Conservation (phyloP, 495 filamentous ascomycete genomes). For the Neurospora sp. region DNA sequence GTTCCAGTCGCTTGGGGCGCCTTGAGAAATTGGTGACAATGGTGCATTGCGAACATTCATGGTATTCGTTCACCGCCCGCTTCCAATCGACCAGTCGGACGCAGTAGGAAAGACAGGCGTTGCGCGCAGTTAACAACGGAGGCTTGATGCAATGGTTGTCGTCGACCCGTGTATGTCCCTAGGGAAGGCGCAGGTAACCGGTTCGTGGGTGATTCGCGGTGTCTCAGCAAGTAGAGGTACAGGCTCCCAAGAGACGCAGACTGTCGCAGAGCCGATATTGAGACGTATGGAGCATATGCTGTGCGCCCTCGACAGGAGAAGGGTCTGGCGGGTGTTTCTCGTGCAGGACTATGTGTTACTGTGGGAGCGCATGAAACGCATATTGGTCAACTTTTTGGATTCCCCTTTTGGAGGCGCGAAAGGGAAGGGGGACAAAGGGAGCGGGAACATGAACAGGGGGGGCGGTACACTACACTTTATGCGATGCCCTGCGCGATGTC, state of each 20-base stretch:
- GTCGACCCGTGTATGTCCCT: not conserved
- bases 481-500: not conserved
- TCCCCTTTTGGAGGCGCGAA: not conserved
- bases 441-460: not conserved
- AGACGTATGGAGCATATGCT: not conserved
- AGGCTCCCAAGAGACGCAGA: not conserved
- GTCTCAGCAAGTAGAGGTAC: not conserved
- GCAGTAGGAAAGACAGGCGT: not conserved
- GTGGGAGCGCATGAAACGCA: not conserved
- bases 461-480: not conserved
- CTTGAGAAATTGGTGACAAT: constrained; percentile 73
- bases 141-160: not conserved
- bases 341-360: not conserved
- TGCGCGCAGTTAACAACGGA: not conserved
- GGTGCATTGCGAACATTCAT: constrained; percentile 49
- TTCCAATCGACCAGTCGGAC: not conserved
- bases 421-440: not conserved
- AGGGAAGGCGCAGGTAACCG: not conserved
- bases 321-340: not conserved
- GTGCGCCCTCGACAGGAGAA: not conserved
- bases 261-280: not conserved
- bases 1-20: constrained; percentile 76
- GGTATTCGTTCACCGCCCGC: constrained; percentile 14
- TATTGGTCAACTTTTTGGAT: not conserved
- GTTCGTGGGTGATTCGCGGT: not conserved